A percentile compares a stretch with the other conserved stretches of the same genome.
These are phyloP conservation scores for Entamoeba invadens DNA, from an alignment of 208 protist species.

Conservation along the genomic window DNA sequence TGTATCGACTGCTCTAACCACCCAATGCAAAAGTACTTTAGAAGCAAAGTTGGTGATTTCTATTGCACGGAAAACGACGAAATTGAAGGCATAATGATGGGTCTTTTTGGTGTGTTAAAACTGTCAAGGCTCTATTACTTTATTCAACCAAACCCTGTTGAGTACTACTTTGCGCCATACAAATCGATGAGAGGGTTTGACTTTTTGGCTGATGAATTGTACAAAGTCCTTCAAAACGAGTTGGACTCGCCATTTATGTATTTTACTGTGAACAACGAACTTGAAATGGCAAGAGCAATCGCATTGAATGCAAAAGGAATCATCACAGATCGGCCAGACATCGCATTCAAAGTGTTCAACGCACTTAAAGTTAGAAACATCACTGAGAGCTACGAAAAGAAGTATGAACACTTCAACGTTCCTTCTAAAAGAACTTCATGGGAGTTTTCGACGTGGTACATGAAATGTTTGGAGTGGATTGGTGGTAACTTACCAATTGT, in stretches of 20 bases:
- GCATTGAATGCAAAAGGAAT: not conserved
- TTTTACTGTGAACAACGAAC: not conserved
- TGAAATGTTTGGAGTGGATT: not conserved
- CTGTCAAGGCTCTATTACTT: not conserved
- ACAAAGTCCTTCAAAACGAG: not conserved
- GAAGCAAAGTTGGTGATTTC: not conserved
- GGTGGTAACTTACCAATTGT: not conserved
- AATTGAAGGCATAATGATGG: not conserved
- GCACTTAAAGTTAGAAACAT: not conserved
- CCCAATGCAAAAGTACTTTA: not conserved
- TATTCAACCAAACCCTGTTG: not conserved
- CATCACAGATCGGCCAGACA: not conserved
- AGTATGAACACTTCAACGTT: not conserved
- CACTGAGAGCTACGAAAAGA: not conserved
- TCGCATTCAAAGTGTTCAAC: not conserved
- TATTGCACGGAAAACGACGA: not conserved
- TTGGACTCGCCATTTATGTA: not conserved
- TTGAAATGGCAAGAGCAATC: not conserved
- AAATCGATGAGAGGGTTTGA: not conserved
- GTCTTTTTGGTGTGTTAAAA: not conserved
- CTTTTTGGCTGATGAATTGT: not conserved
- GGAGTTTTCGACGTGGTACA: not conserved
- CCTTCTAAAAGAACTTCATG: not conserved
- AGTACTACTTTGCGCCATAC: not conserved
- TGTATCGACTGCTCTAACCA: not conserved